Conservation (phyloP, 2,329 filamentous ascomycete species). For the Neonectria faginata region DNA sequence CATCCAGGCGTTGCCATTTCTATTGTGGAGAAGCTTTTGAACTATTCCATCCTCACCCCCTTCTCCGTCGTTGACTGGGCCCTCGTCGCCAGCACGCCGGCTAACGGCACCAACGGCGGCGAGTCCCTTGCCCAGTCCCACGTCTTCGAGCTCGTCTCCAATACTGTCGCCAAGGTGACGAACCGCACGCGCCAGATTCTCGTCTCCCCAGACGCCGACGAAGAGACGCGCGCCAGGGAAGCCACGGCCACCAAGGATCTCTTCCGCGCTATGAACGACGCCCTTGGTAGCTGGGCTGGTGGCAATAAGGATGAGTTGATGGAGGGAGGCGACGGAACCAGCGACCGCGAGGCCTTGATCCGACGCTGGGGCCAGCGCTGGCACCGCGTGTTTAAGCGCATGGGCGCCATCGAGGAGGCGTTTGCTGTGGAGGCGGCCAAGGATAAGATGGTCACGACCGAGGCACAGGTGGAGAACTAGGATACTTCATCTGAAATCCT, state of each 20-base stretch:
- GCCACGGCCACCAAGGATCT: slow-evolving; percentile 80
- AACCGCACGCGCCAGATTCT: slow-evolving; percentile 86
- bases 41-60: slow-evolving; percentile 94
- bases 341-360: slow-evolving; percentile 72
- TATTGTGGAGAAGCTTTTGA: slow-evolving; percentile 96
- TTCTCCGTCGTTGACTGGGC: slow-evolving; percentile 91
- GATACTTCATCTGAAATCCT: slow-evolving; percentile 31
- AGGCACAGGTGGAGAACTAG: slow-evolving; percentile 38
- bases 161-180: slow-evolving; percentile 91
- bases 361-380: slow-evolving; percentile 86
- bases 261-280: slow-evolving; percentile 84
- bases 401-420: slow-evolving; percentile 87
- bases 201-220: slow-evolving; percentile 68
- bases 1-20: slow-evolving; percentile 92
- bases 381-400: slow-evolving; percentile 85
- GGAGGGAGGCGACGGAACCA: slow-evolving; percentile 72
- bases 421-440: slow-evolving; percentile 57
- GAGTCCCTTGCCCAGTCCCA: slow-evolving; percentile 78
- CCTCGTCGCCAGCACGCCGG: slow-evolving; percentile 69
- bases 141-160: slow-evolving; percentile 89
- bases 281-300: slow-evolving; percentile 76
- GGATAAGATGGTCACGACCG: slow-evolving; percentile 37
- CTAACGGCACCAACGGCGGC: slow-evolving; percentile 64
- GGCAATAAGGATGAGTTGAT: slow-evolving; percentile 81
- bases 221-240: slow-evolving; percentile 77